Base-by-base conservation (phyloP, 345 rosid species). In the Camelina laxa region DNA sequence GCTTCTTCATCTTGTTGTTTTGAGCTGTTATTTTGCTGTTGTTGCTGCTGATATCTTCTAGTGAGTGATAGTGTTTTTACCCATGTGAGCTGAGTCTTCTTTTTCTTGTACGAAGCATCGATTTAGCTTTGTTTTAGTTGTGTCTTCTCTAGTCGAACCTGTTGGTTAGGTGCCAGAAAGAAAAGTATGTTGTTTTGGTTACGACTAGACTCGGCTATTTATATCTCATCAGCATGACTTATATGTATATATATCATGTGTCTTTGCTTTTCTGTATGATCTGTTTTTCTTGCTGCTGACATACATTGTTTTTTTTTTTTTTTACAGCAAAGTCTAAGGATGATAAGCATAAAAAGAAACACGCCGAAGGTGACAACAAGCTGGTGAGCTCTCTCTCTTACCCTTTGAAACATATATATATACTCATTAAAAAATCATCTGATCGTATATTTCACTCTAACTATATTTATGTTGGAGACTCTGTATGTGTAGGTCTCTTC, bases 311-410 rank as follows among this genome's bases (percentile, higher is more conserved):
- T 58, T 5, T 33, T 35, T 0, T 35, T 0, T 27, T 4, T 35
- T 33, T 63, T 19, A 35, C 93, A 91, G 99, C 88, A 70, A 91
- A 86, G 85, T 87, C 88, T 0, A 87, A 82, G 87, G 96, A 88
- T 75, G 97, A 88, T 79, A 85, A 84, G 80, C 78, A 48, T 50
- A 83, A 74, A 78, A 80, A 80, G 79, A 88, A 86, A 75, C 83
- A 76, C 62, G 75, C 55, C 10, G 86, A 83, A 76, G 82, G 75
- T 30, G 82, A 85, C 14, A 66, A 58, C 45, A 22, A 42, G 33
- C 63, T 17, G 66, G 98, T 94, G 79, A 82, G 87, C 14, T 39
- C 67, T 72, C 67, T 72, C 45, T 35, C 60, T 57, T 44, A 22
- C 70, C 35, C 8, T 65, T 9, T 39, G 12, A 60, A 60, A 14